Evolutionary conservation across 1,139 yeast genomes (phyloP).

Genomic region (Pneumocystis canis): DNA sequence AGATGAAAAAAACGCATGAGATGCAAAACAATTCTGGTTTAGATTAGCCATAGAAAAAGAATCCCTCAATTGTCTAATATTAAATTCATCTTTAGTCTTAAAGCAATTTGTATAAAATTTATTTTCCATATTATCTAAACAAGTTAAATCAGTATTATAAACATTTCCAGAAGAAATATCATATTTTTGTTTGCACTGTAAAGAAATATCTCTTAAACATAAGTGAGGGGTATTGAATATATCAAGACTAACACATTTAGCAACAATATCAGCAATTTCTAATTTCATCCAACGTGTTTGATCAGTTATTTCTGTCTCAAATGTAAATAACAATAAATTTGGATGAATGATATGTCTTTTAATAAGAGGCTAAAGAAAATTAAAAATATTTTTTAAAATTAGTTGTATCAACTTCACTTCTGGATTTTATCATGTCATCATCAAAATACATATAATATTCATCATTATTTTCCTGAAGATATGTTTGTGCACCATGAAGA

Average conservation of each 20-base stretch:
- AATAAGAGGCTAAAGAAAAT: constrained; percentile 17
- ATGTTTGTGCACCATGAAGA: constrained; percentile 28
- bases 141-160: neutral
- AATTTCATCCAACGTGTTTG: constrained; percentile 21
- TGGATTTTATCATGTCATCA: constrained; percentile 23
- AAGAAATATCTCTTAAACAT: neutral
- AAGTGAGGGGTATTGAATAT: constrained; percentile 11
- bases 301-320: constrained; percentile 32
- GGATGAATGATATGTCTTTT: constrained; percentile 36
- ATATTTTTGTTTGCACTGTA: neutral
- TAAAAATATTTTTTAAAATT: neutral
- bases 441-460: constrained; percentile 21
- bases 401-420: constrained; percentile 2
- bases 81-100: neutral
- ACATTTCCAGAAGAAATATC: neutral
- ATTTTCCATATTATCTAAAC: neutral
- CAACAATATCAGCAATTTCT: constrained; percentile 25
- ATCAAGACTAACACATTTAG: constrained; percentile 23
- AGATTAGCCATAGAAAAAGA: neutral
- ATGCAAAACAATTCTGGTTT: neutral
- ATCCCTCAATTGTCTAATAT: neutral
- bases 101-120: neutral
- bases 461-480: constrained; percentile 13
- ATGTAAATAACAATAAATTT: constrained; percentile 27
- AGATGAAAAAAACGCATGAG: neutral